Evolutionary conservation across 2,329 filamentous ascomycete species (phyloP), one percentile per base, ranked within the genome.

Genomic region (Aureobasidium sp.): DNA sequence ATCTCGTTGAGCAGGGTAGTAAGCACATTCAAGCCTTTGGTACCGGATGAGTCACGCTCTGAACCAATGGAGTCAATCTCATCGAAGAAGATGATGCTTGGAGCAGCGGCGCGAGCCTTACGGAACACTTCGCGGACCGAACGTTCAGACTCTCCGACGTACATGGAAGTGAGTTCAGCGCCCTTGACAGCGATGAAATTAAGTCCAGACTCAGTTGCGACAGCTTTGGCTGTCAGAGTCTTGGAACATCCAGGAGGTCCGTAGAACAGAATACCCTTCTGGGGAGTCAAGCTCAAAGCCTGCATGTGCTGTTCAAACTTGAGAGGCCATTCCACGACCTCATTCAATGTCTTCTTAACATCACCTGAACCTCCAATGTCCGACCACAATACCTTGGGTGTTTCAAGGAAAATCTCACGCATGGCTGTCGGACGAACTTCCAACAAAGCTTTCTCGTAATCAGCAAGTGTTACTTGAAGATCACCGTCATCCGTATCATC

Each of bases 161-260:
- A 97, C 90, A 96, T 96, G 76, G 91, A 95, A 63, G 96, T 86
- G 13, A 97, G 83, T 74, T 97, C 93, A 39, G 91, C 91, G 30
- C 91, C 93, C 76, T 97, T 96, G 66, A 97, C 90, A 9, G 91
- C 88, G 71, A 97, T 87, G 79, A 97, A 97, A 73, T 97, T 97
- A 74, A 95, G 87, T 4, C 89, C 88, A 34, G 90, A 90, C 73
- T 95, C 91, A 7, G 91, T 96, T 16, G 93, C 93, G 67, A 96
- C 84, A 32, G 93, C 93, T 72, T 96, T 91, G 0, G 93, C 93
- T 0, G 86, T 91, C 72, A 97, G 84, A 0, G 93, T 97, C 76
- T 97, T 97, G 65, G 91, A 95, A 75, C 93, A 97, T 3, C 93
- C 93, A 0, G 93, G 93, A 0, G 93, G 93, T 0, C 93, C 93